Conservation (phyloP, 2,329 filamentous ascomycete species). For the Penicillium sp. region DNA sequence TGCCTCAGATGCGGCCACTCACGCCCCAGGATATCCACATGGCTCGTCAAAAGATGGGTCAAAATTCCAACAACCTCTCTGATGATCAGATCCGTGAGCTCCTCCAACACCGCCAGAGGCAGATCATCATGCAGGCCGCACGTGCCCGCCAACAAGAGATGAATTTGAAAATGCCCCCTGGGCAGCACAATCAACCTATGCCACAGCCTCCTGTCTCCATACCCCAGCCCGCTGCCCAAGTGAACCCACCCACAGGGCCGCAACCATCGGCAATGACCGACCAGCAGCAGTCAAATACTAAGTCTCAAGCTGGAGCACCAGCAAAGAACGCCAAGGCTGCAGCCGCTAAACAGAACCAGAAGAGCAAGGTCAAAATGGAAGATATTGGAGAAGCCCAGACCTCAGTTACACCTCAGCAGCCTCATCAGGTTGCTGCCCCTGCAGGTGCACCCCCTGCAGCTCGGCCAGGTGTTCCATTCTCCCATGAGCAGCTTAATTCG, state of each 20-base stretch:
- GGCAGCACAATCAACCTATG: conserved; percentile 28
- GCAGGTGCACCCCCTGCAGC: conserved; percentile 20
- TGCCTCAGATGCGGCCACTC: conserved; percentile 27
- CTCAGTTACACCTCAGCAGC: conserved; percentile 35
- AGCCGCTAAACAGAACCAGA: conserved; percentile 36
- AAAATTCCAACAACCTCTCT: conserved; percentile 32
- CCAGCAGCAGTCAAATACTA: conserved; percentile 30
- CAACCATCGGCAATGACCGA: conserved; percentile 26
- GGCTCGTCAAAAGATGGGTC: conserved; percentile 38
- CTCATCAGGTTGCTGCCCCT: conserved; percentile 21
- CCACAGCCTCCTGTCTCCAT: conserved; percentile 23
- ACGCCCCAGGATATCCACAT: conserved; percentile 37
- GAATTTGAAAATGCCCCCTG: conserved; percentile 20
- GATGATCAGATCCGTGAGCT: conserved; percentile 47
- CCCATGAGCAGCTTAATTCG: conserved; percentile 38
- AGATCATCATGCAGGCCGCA: conserved; percentile 31
- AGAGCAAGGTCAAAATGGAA: conserved; percentile 45
- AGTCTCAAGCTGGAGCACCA: conserved; percentile 27
- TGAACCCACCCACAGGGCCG: conserved; percentile 22
- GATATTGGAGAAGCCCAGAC: conserved; percentile 47
- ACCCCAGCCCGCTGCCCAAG: conserved; percentile 25
- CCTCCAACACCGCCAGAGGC: conserved; percentile 38
- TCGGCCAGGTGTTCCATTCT: conserved; percentile 22
- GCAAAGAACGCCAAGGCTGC: conserved; percentile 29
- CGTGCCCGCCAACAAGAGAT: conserved; percentile 28